Percentiles rank a stretch among this genome's conserved stretches.
Evolutionary conservation across 1,139 yeast genomes (phyloP).

Genomic region (Pichia inconspicua): DNA sequence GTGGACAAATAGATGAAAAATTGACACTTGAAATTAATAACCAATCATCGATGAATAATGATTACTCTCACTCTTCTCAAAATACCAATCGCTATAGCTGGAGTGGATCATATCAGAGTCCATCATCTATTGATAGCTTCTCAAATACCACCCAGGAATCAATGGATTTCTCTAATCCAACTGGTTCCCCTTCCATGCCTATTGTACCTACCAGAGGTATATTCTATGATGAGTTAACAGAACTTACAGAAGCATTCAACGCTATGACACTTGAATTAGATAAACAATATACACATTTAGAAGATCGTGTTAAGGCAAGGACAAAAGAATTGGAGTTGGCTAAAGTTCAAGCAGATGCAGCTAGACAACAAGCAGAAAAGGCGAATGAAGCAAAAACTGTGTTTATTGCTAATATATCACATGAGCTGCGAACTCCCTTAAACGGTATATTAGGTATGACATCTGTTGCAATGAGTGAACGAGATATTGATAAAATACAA

Average conservation of each 20-base stretch:
- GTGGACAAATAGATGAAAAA: neutral
- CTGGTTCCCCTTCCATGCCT: slow-evolving; percentile 18
- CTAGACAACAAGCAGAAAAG: slow-evolving; percentile 66
- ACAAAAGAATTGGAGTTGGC: slow-evolving; percentile 87
- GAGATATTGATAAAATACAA: slow-evolving; percentile 55
- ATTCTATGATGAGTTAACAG: slow-evolving; percentile 80
- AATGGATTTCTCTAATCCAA: neutral
- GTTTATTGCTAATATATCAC: slow-evolving; percentile 92
- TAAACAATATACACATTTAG: slow-evolving; percentile 73
- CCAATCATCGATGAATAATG: neutral
- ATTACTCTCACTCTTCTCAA: neutral
- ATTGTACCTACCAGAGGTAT: slow-evolving; percentile 32
- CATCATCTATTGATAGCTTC: slow-evolving; percentile 19
- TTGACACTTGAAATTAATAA: neutral
- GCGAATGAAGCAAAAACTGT: slow-evolving; percentile 94
- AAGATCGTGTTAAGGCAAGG: slow-evolving; percentile 81
- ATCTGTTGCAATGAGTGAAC: slow-evolving; percentile 83
- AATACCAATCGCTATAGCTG: slow-evolving; percentile 12
- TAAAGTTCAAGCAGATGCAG: slow-evolving; percentile 82
- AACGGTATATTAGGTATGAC: slow-evolving; percentile 97
- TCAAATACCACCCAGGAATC: slow-evolving; percentile 8
- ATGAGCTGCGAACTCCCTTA: slow-evolving; percentile 88
- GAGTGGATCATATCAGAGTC: slow-evolving; percentile 14
- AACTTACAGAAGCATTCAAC: slow-evolving; percentile 80
- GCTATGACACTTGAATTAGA: slow-evolving; percentile 85